These are phyloP conservation scores for Quercus gilva DNA, from an alignment of 306 rosid species.

Conservation along the genomic window DNA sequence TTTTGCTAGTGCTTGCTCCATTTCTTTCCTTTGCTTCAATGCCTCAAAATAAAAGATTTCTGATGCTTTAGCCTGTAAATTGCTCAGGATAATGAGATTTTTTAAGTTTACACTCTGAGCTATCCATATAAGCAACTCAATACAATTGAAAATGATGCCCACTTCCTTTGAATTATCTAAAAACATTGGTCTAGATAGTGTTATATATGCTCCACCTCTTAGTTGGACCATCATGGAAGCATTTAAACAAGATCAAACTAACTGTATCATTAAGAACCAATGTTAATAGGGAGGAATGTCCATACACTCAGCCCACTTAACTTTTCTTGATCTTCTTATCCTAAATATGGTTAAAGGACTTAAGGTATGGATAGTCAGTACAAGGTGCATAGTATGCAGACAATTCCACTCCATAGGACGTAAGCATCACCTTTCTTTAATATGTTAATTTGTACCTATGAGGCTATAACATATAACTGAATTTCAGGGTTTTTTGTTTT, in stretches of 20 bases:
- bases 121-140: slow-evolving; percentile 7
- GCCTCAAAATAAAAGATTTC: slow-evolving; percentile 42
- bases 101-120: slow-evolving; percentile 3
- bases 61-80: slow-evolving; percentile 44
- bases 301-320: not conserved
- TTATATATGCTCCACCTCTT: not conserved
- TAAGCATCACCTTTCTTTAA: not conserved
- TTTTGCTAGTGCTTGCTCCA: slow-evolving; percentile 36
- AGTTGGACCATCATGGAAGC: not conserved
- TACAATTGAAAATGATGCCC: not conserved
- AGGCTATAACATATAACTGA: not conserved
- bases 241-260: not conserved
- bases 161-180: not conserved
- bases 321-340: not conserved
- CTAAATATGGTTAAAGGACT: not conserved
- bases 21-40: slow-evolving; percentile 44
- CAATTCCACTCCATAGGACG: not conserved
- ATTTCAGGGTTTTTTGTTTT: not conserved
- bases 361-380: not conserved
- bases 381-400: not conserved
- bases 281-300: not conserved
- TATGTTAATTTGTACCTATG: not conserved
- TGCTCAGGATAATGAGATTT: not conserved
- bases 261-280: not conserved
- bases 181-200: not conserved